Evolutionary conservation across 139 green algal species (phyloP).

Genomic region (Haematococcus sp.): DNA sequence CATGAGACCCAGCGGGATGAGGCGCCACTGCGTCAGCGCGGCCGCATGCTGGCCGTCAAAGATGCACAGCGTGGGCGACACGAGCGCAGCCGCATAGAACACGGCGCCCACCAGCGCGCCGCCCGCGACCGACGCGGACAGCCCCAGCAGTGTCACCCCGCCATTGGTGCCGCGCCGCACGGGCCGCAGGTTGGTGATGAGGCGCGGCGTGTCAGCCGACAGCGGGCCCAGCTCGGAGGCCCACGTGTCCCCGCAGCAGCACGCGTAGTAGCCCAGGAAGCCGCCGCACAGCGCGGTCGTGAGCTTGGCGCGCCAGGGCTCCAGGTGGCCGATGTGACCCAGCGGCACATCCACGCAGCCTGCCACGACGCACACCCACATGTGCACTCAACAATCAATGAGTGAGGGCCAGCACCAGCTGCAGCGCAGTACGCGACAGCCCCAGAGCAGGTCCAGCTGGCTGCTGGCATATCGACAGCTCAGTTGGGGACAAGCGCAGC

Average conservation of each 20-base stretch:
- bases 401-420: no score
- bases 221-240: constrained; percentile 86
- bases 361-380: constrained; percentile 40
- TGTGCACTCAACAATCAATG: no score
- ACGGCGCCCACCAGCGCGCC: constrained; percentile 75
- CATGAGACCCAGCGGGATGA: constrained; percentile 61
- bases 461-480: no score
- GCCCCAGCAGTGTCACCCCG: constrained; percentile 74
- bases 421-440: no score
- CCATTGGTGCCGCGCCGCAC: constrained; percentile 82
- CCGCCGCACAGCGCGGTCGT: constrained; percentile 43
- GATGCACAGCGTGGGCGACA: constrained; percentile 59
- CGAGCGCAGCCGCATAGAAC: constrained; percentile 51
- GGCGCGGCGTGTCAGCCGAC: constrained; percentile 54
- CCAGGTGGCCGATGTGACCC: constrained; percentile 20
- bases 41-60: constrained; percentile 37
- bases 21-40: constrained; percentile 45
- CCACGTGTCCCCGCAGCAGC: constrained; percentile 93
- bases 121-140: constrained; percentile 63
- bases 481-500: no score
- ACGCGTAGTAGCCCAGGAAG: constrained; percentile 87
- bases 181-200: constrained; percentile 79
- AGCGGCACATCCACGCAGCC: constrained; percentile 59
- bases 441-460: no score
- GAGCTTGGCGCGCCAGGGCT: constrained; percentile 36